Base-by-base conservation (phyloP, 441 rosid species). In the Codiaeum variegatum region DNA sequence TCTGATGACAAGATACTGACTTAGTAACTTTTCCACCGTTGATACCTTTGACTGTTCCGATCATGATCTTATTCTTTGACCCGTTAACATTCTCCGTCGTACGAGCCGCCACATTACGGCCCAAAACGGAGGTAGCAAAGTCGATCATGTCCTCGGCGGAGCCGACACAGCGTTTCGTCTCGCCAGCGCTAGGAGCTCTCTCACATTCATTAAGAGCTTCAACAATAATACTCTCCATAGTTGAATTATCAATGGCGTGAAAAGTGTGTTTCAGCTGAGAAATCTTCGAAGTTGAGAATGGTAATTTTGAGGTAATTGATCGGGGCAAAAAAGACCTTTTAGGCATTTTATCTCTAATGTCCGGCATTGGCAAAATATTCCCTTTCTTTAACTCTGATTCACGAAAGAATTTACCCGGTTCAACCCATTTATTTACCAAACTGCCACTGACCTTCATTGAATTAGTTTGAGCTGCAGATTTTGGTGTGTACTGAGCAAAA, bases 1-100 rank as follows among this genome's bases (percentile, higher is more conserved):
- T 91, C 86, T 95, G 99, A 63, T 95, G 99, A 59, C 99, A 95
- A 1, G 99, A 95, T 0, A 95, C 97, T 0, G 99, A 88, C 72
- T 85, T 87, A n/a, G 98, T 91, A 34, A 87, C 77, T 65, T 76
- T 78, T 0, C 99, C 98, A n/a, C 96, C 93, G 84, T 91, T 85
- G 87, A 95, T 85, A 16, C 92, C 87, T 34, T 74, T 85, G 67
- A 95, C 82, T 34, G 82, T 66, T 2, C 99, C 99, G 34, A 95
- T 74, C 91, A 85, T 18, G 29, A 95, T 85, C 16, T 86, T 70
- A 66, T 77, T 58, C 76, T 85, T 89, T 28, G 97, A 88, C 59
- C 99, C 98, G 0, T 79, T 80, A 0, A 86, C 83, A 42, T 81
- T 91, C 34, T 87, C 94, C 6, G 98, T 95, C 5, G 91, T 84